A percentile compares a stretch with the other conserved stretches of the same genome.
phyloP scores from a whole-genome alignment of 352 stramenopile genomes.

The Phytophthora vignae region DNA sequence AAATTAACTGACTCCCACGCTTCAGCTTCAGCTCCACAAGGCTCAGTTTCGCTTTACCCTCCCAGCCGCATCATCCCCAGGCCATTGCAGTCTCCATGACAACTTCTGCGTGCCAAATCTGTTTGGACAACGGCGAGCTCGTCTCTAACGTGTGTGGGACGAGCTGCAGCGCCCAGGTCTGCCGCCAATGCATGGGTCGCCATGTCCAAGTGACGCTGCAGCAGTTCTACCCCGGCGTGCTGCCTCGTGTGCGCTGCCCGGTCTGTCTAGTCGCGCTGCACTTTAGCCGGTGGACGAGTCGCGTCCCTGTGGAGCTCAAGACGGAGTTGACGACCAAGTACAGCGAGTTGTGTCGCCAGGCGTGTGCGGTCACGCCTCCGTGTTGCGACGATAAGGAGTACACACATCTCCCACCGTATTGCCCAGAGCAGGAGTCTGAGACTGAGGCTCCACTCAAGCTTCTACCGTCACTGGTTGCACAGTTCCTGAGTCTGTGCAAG shows the following conservation, averaged over 20 bases:
- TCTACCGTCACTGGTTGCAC: slow-evolving; percentile 19
- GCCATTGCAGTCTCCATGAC: slow-evolving; percentile 4
- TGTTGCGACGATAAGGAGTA: slow-evolving; percentile 48
- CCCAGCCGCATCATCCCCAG: no score
- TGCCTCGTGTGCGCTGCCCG: slow-evolving; percentile 42
- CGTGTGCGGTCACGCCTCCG: slow-evolving; percentile 27
- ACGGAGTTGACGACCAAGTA: slow-evolving; percentile 15
- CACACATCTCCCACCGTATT: slow-evolving; percentile 40
- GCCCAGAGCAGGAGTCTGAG: neutral
- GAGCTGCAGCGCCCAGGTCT: slow-evolving; percentile 32
- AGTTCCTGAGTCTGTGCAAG: slow-evolving; percentile 23
- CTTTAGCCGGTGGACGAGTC: slow-evolving; percentile 26
- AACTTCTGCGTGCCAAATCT: slow-evolving; percentile 45
- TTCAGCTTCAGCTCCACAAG: no score
- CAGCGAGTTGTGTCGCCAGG: slow-evolving; percentile 29
- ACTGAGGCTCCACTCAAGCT: slow-evolving; percentile 2
- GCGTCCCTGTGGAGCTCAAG: neutral
- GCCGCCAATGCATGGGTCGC: slow-evolving; percentile 25
- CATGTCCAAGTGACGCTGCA: slow-evolving; percentile 38
- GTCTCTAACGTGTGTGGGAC: slow-evolving; percentile 20
- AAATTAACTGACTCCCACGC: no score
- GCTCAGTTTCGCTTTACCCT: no score
- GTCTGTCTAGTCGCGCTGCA: slow-evolving; percentile 31
- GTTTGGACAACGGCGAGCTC: slow-evolving; percentile 31
- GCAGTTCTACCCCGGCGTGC: slow-evolving; percentile 38